Base-by-base conservation (phyloP, 306 rosid genomes). In the Acmispon strigosus region DNA sequence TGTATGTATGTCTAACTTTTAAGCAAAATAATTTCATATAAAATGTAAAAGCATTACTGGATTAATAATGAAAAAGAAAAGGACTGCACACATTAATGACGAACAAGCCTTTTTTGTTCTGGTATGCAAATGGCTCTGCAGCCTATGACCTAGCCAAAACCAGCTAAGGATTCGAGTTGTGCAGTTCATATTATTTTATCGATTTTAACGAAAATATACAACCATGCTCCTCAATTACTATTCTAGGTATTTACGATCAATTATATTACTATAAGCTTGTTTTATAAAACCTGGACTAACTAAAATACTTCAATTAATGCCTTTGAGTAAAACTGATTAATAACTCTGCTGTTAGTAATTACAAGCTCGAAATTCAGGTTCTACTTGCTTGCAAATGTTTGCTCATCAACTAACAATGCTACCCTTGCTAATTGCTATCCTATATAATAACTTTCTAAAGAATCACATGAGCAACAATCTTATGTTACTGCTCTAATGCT, bases 31-130 rank as follows among this genome's bases (percentile, higher is more conserved):
- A 24, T 13, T 29, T 66, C 15, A 27, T 9, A 49, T 18, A 73
- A 50, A 53, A 52, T 20, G 4, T 22, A 22, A 11, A 61, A 53
- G 59, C 55, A 54, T 56, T 22, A 51, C 42, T 69, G 29, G 61
- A 60, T 15, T 37, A 12, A 61, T 20, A 8, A 61, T 52, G 66
- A 62, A 69, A 77, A 70, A 53, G 76, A 77, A 78, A 70, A 77
- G 69, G 82, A 78, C 77, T 53, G 47, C 73, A 45, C 81, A 61
- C 48, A 63, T 78, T 78, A 44, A 78, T 53, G 49, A 14, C 66
- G 3, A 63, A 18, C 55, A 55, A 70, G 55, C 15, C 62, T 70
- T 63, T 69, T 70, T 77, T 66, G 73, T 71, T 78, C 63, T 20
- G 62, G 55, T 22, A 55, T 62, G 27, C 62, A 70, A 77, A 78